Evolutionary conservation across 1,139 yeast genomes (phyloP), one percentile per base, ranked within the genome.

Genomic region (Candida sojae): DNA sequence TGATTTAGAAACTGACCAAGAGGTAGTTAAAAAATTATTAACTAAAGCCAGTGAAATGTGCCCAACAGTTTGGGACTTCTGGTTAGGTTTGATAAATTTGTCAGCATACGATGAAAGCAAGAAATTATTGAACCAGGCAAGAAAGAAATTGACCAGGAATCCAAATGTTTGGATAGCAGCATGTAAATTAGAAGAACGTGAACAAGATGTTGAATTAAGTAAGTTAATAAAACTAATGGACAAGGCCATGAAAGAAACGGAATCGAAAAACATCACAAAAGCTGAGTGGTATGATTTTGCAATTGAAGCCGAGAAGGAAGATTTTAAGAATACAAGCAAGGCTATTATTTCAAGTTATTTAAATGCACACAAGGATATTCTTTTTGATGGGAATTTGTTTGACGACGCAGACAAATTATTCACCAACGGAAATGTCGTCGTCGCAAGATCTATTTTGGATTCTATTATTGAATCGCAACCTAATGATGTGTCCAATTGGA

Each of bases 81-180:
- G 97, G 96, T 52, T 70, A 4, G 57, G 67, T 0, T 58, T 71
- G 25, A 79, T 84, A 10, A 70, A 77, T 52, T 61, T 74, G 32
- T 75, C 70, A 53, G 64, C 64, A 3, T 77, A 80, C 48, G 57
- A 63, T 5, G 78, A 75, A n/a, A 84, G 91, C 0, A 80, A 80
- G 53, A 60, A 66, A 13, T 67, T 82, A 0, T 67, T 90, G 34
- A 82, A 83, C 54, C 67, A 62, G 34, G 96, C 96, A 0, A 70
- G 89, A 51, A 81, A 80, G 52, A 64, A 66, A 0, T 62, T 86
- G 21, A 74, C 79, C 5, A 68, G 74, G 4, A 77, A 82, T n/a
- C 67, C 75, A 42, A 73, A 75, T 28, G 75, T 90, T 1, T 89
- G 96, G 95, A 67, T 89, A 1, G 74, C 85, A 0, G 92, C 91